Percentiles rank a stretch among this genome's conserved stretches.
Conservation (phyloP, 1,284 basidiomycete species). For the Ustilago sp. region DNA sequence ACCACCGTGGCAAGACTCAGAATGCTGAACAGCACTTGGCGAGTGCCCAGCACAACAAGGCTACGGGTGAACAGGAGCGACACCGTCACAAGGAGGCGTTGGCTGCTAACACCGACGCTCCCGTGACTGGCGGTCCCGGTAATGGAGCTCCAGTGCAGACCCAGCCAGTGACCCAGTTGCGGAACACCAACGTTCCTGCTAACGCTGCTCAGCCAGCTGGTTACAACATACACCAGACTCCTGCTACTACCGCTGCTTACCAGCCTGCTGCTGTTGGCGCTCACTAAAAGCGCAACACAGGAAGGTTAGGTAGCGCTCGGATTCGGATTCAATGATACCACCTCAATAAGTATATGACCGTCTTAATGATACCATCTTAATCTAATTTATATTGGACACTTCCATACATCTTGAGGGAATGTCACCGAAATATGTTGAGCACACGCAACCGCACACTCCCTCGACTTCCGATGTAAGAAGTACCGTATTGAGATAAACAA, state of each 20-base stretch:
- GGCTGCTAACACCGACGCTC: background rate
- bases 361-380: constrained; percentile 12
- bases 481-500: background rate
- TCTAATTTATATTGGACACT: background rate
- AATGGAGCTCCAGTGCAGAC: constrained; percentile 4
- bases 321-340: background rate
- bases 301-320: background rate
- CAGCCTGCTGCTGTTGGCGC: constrained; percentile 24
- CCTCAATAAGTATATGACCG: background rate
- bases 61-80: constrained; percentile 22
- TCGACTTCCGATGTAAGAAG: background rate
- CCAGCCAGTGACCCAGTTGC: constrained; percentile 5
- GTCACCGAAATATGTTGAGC: no score
- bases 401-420: no score
- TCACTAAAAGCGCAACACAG: constrained; percentile 17
- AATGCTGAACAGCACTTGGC: constrained; percentile 34
- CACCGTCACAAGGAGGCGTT: constrained; percentile 34
- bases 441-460: no score
- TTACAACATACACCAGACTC: constrained; percentile 6
- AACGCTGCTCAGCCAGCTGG: constrained; percentile 14
- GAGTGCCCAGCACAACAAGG: constrained; percentile 38
- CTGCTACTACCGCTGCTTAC: constrained; percentile 9
- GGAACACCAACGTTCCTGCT: constrained; percentile 9
- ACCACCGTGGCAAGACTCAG: constrained; percentile 28
- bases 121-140: background rate